Evolutionary conservation across 2,329 filamentous ascomycete species (phyloP).

Genomic region (Diaporthe nobilis): DNA sequence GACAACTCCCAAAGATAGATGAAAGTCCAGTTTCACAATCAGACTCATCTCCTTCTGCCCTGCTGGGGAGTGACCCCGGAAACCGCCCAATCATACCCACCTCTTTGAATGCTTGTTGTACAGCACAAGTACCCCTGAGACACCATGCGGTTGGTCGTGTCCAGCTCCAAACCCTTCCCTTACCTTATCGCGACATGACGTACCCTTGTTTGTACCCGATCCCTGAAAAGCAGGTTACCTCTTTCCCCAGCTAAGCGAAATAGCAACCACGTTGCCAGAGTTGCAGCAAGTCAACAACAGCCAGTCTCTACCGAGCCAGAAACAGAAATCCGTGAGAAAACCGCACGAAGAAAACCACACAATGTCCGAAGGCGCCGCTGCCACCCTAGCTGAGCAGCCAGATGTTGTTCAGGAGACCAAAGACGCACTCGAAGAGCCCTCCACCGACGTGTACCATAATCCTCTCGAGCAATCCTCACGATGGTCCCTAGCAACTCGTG

Average conservation of each 20-base stretch:
- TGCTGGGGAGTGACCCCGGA: not conserved
- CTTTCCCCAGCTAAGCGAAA: slow-evolving; percentile 9
- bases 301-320: slow-evolving; percentile 13
- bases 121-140: not conserved
- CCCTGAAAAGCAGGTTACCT: not conserved
- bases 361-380: slow-evolving; percentile 40
- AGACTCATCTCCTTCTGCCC: not conserved
- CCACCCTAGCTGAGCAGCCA: slow-evolving; percentile 39
- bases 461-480: slow-evolving; percentile 59
- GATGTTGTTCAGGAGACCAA: slow-evolving; percentile 35
- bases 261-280: slow-evolving; percentile 12
- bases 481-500: slow-evolving; percentile 59
- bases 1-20: not conserved
- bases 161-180: not conserved
- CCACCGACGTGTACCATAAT: slow-evolving; percentile 55
- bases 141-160: not conserved
- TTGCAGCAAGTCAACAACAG: slow-evolving; percentile 9
- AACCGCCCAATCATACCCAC: not conserved
- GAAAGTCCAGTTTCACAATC: not conserved
- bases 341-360: slow-evolving; percentile 1
- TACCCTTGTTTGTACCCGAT: slow-evolving; percentile 21
- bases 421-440: slow-evolving; percentile 31
- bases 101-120: not conserved
- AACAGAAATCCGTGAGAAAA: not conserved
- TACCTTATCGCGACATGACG: slow-evolving; percentile 9